Base-by-base conservation (phyloP, 1,284 basidiomycete species). In the Leccinum subrobustum region DNA sequence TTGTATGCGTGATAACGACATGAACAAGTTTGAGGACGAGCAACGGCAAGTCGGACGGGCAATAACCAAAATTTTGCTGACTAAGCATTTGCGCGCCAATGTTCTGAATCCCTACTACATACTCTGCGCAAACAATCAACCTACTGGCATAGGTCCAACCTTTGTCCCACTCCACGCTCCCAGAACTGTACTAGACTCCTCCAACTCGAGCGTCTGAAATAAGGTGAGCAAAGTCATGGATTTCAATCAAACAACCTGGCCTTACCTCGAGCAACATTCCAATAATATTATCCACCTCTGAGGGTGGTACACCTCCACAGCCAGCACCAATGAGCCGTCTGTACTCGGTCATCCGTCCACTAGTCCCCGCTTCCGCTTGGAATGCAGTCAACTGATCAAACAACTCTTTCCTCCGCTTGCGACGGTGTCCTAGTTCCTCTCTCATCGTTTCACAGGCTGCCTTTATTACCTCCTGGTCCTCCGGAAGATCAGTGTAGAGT, bases 361-460 rank as follows among this genome's bases (percentile, higher is more conserved):
- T 87, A 1, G 94, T 96, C 6, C 95, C 95, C 12, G 92, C 88
- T 76, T 95, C 93, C 18, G 92, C 89, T 73, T 94, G 92, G 71
- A 90, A 89, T 57, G 82, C 84, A 31, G 92, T 91, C 64, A 92
- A 78, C 64, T 87, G 83, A 52, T 88, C 87, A 67, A 96, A 93
- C 63, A 86, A 78, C 25, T 81, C 82, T 68, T 83, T 85, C 68
- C 92, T 83, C 67, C 87, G 83, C 72, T 84, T 86, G 60, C 86
- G 80, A 71, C 85, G 82, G 65, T 84, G 83, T 51, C 75, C 77
- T 23, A 96, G 79, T 64, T 93, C 89, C 64, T 81, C 83, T 54
- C 86, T 80, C 59, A 91, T 74, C 56, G 73, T 71, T 54, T 88
- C 85, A 70, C 88, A 90, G 60, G 82, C 82, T 65, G 79, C 75